Conservation (phyloP, 805 yeast species). For the Torulaspora indica region DNA sequence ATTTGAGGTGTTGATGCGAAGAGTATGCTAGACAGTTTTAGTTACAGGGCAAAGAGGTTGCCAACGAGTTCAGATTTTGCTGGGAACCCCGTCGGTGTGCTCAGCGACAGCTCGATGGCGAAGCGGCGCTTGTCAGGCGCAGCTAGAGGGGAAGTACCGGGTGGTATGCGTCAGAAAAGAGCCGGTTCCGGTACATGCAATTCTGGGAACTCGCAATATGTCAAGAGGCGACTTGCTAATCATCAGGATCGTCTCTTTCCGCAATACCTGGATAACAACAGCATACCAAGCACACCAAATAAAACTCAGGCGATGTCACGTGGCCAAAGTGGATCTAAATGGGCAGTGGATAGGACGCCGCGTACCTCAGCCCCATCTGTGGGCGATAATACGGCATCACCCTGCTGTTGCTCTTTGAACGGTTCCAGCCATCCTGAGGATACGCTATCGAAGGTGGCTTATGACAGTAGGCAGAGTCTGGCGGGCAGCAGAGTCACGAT, state of each 20-base stretch:
- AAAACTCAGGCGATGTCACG: conserved; percentile 11
- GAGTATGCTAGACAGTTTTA: conserved; percentile 14
- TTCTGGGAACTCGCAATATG: conserved; percentile 11
- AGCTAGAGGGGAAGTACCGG: conserved; percentile 1
- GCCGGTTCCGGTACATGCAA: conserved; percentile 24
- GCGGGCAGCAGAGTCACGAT: conserved; percentile 4
- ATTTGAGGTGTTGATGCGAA: not conserved
- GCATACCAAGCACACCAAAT: conserved; percentile 13
- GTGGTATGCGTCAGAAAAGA: conserved; percentile 24
- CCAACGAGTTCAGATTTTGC: conserved; percentile 2
- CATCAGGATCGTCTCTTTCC: conserved; percentile 6
- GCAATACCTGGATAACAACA: conserved; percentile 7
- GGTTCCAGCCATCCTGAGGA: not conserved
- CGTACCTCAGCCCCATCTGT: conserved; percentile 9
- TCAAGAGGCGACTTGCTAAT: conserved; percentile 26
- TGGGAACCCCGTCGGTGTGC: not conserved
- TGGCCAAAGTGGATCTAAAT: conserved; percentile 9
- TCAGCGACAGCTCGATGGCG: not conserved
- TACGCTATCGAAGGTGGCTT: conserved; percentile 2
- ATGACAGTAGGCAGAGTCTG: conserved; percentile 1
- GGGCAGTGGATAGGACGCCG: conserved; percentile 8
- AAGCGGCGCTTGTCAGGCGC: not conserved
- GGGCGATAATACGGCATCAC: conserved; percentile 16
- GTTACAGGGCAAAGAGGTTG: conserved; percentile 10
- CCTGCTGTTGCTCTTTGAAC: conserved; percentile 7